A percentile compares a stretch with the other conserved stretches of the same genome.
Evolutionary conservation across 306 rosid genomes (phyloP).

Genomic region (peach (Prunus persica)): Prunus_persica_NCBIv2 NC_034010.1:21761001-21761500

Average conservation of each 20-base stretch:
- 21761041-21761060: constrained; percentile 77
- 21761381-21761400: constrained; percentile 55
- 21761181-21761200: constrained; percentile 77
- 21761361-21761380: constrained; percentile 44
- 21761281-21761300: constrained; percentile 93
- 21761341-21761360: constrained; percentile 49
- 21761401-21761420: constrained; percentile 64
- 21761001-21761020: constrained; percentile 83
- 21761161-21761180: constrained; percentile 83
- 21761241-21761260: constrained; percentile 95
- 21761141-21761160: constrained; percentile 52
- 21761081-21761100: constrained; percentile 59
- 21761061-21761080: constrained; percentile 85
- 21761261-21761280: constrained; percentile 93
- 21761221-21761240: constrained; percentile 85
- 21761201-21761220: constrained; percentile 67
- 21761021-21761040: constrained; percentile 83
- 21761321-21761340: constrained; percentile 61
- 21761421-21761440: constrained; percentile 79
- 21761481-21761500: constrained; percentile 94
- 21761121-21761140: constrained; percentile 45
- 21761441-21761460: constrained; percentile 85
- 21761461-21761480: constrained; percentile 99
- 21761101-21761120: constrained; percentile 44
- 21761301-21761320: constrained; percentile 73